Evolutionary conservation across 2,329 filamentous ascomycete species (phyloP).

Genomic region (Trichoderma sp.): DNA sequence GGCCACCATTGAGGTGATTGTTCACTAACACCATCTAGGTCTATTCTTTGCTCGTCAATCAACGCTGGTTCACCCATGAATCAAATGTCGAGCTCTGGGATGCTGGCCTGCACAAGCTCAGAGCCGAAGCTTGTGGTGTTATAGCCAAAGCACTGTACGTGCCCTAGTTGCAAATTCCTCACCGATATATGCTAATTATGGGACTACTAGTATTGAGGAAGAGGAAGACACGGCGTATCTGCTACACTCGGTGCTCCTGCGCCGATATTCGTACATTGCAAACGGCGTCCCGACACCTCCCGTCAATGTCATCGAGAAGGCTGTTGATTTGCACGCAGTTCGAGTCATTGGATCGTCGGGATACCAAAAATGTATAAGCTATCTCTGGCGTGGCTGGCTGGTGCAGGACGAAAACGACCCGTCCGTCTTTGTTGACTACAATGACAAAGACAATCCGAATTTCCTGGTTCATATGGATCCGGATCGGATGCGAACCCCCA

Average conservation of each 20-base stretch:
- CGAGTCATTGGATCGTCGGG: constrained; percentile 86
- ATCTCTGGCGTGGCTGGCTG: constrained; percentile 94
- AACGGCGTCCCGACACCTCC: constrained; percentile 69
- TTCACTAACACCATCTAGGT: constrained; percentile 39
- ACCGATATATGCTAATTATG: neutral
- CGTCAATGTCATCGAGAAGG: constrained; percentile 86
- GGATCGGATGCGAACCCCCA: constrained; percentile 86
- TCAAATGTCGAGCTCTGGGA: constrained; percentile 85
- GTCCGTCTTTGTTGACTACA: constrained; percentile 84
- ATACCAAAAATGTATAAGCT: constrained; percentile 91
- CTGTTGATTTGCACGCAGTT: constrained; percentile 88
- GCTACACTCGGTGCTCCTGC: constrained; percentile 76
- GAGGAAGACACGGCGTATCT: constrained; percentile 79
- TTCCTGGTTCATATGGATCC: constrained; percentile 86
- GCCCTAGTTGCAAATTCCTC: neutral
- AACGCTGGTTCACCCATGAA: constrained; percentile 75
- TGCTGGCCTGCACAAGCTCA: constrained; percentile 73
- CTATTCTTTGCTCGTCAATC: constrained; percentile 72
- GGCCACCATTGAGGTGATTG: neutral
- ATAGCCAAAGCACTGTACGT: constrained; percentile 74
- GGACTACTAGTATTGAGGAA: constrained; percentile 64
- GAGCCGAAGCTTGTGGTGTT: constrained; percentile 82
- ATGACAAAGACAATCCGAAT: constrained; percentile 70
- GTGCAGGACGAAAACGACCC: constrained; percentile 94
- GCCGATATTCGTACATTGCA: constrained; percentile 78